Evolutionary conservation across 805 yeast genomes (phyloP), one percentile per base, ranked within the genome.

Genomic region (Sporopachydermia lactativora): DNA sequence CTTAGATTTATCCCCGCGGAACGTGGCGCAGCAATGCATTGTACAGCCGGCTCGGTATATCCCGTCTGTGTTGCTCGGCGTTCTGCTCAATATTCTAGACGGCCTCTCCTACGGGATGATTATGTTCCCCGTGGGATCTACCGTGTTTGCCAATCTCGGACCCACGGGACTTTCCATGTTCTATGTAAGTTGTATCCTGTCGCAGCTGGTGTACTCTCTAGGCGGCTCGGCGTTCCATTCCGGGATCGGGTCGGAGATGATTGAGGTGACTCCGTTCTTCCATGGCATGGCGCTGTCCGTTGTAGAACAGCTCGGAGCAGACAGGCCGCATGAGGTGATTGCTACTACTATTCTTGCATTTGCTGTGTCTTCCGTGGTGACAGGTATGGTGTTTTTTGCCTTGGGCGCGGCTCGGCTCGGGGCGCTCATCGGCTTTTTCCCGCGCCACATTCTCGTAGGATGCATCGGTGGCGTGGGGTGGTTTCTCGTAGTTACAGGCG

Each of bases 391-490:
- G 1, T 92, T 92, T 53, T 75, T 72, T 49, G 37, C 70, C 1
- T 65, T 92, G 36, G 98, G 98, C 4, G 79, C 75, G 51, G 73
- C 83, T 52, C 72, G 68, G 44, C 62, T 92, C 31, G 98, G 98
- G 4, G 72, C 83, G 19, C 62, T 92, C 16, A 95, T 89, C 15
- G 95, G 95, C 0, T 92, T 86, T 55, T 92, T 92, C 66, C 98
- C 98, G 1, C 68, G 96, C 45, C 98, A 92, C 58, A 89, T 92
- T 42, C 67, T 92, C 18, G 92, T 92, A 31, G 98, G 98, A 1
- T 92, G 97, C 56, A 88, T 92, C 50, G 98, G 98, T 34, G 98
- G 98, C 52, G 98, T 92, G 39, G 98, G 98, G 4, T 88, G 83
- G 61, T 92, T 92, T 59, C 65, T 92, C 39, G 64, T 86, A 2